These are phyloP conservation scores for Pseudogymnoascus sp. DNA, from an alignment of 2,329 filamentous ascomycete genomes.

Conservation along the genomic window DNA sequence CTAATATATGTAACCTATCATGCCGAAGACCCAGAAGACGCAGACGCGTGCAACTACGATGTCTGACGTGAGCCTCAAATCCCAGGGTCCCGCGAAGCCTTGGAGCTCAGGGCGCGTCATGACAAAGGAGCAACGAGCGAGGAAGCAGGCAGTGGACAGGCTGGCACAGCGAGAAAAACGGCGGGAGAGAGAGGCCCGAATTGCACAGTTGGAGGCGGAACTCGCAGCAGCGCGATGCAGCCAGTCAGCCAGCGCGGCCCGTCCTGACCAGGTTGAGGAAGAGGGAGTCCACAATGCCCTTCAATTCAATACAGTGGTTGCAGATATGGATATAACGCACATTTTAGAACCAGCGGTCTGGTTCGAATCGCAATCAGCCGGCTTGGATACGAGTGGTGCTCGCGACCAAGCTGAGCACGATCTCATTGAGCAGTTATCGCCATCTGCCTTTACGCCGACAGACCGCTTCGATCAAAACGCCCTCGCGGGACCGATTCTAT, in stretches of 20 bases:
- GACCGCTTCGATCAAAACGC: not conserved
- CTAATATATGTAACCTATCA: not conserved
- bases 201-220: constrained; percentile 28
- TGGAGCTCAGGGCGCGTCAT: not conserved
- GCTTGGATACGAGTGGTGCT: not conserved
- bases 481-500: not conserved
- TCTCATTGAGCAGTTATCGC: not conserved
- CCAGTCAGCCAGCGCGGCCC: not conserved
- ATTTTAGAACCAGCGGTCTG: not conserved
- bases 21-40: not conserved
- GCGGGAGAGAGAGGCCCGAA: constrained; percentile 77
- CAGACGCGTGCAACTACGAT: not conserved
- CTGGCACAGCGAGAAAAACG: constrained; percentile 85
- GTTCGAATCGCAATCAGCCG: not conserved
- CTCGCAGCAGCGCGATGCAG: not conserved
- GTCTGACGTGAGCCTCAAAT: not conserved
- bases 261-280: not conserved
- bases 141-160: constrained; percentile 85
- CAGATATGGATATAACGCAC: not conserved
- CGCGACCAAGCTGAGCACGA: not conserved
- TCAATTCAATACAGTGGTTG: not conserved
- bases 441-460: not conserved
- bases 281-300: not conserved
- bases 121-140: constrained; percentile 68
- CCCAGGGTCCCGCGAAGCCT: not conserved